phyloP scores from a whole-genome alignment of 2,329 filamentous ascomycete species.

The Cercospora sojina region DNA sequence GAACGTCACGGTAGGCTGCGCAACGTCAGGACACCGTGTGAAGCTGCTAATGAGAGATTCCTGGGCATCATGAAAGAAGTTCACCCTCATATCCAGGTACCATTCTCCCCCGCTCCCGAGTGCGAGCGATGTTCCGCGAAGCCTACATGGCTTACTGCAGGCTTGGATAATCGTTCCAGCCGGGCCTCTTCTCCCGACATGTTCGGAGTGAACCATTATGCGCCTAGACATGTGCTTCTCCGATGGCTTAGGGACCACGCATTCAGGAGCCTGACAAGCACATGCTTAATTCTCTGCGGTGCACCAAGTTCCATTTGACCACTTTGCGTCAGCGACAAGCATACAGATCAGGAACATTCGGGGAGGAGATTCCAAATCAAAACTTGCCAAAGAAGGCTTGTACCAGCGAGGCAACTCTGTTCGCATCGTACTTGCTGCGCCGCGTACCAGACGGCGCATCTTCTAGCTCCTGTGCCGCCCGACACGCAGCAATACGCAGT shows the following conservation, averaged over 20 bases:
- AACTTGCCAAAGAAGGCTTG: background rate
- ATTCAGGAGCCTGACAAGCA: background rate
- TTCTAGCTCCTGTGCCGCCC: background rate
- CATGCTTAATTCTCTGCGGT: background rate
- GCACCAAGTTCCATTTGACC: background rate
- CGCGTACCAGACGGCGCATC: background rate
- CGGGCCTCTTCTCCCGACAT: background rate
- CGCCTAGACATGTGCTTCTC: background rate
- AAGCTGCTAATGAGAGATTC: background rate
- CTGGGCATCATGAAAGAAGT: background rate
- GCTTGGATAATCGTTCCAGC: background rate
- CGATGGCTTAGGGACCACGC: background rate
- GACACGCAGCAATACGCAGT: background rate
- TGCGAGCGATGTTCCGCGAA: background rate
- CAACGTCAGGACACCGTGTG: background rate
- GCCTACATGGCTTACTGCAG: background rate
- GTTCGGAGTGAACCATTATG: background rate
- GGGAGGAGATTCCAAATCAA: background rate
- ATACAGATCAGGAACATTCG: background rate
- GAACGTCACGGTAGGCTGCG: background rate
- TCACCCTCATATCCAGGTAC: background rate
- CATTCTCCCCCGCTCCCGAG: background rate
- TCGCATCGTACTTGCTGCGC: background rate
- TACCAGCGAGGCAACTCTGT: background rate
- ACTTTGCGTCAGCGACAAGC: background rate